Conservation (phyloP, 352 stramenopile genomes). For the Phytophthora tubulina region DNA sequence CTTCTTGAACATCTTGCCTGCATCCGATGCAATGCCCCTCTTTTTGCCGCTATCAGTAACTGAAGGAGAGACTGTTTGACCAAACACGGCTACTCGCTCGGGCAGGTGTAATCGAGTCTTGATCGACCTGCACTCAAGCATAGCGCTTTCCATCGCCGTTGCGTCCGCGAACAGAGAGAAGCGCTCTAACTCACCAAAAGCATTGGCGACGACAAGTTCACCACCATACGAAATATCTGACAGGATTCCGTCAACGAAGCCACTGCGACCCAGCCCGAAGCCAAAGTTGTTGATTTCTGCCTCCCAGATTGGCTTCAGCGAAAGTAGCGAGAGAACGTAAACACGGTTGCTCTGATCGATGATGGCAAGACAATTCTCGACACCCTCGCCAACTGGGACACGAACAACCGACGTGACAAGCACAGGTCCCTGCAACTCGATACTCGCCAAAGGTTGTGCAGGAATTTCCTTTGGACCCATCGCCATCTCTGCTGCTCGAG, state of each 20-base stretch:
- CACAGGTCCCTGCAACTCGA: slow-evolving; percentile 56
- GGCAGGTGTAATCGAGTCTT: slow-evolving; percentile 57
- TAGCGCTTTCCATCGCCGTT: slow-evolving; percentile 61
- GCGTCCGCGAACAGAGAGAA: slow-evolving; percentile 69
- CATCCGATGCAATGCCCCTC: slow-evolving; percentile 59
- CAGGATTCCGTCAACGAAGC: slow-evolving; percentile 56
- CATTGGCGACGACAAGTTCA: slow-evolving; percentile 68
- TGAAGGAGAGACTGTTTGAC: slow-evolving; percentile 37
- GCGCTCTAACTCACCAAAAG: slow-evolving; percentile 72
- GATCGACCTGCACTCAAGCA: slow-evolving; percentile 63
- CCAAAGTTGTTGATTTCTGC: slow-evolving; percentile 46
- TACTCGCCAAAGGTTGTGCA: slow-evolving; percentile 57
- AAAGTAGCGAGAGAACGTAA: slow-evolving; percentile 73
- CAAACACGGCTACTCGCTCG: slow-evolving; percentile 49
- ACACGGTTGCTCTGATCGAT: slow-evolving; percentile 74
- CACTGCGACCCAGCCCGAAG: slow-evolving; percentile 40
- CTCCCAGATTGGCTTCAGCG: slow-evolving; percentile 63
- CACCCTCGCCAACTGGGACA: slow-evolving; percentile 57
- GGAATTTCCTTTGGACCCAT: slow-evolving; percentile 55
- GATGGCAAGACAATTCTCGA: slow-evolving; percentile 74
- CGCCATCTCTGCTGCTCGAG: slow-evolving; percentile 69
- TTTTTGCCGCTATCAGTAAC: slow-evolving; percentile 47
- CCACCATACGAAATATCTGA: slow-evolving; percentile 57
- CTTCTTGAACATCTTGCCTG: slow-evolving; percentile 78
- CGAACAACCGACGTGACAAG: slow-evolving; percentile 63